Percentiles rank a stretch among this genome's conserved stretches.
These are phyloP conservation scores for Xanthoceras sorbifolium DNA, from an alignment of 345 rosid species.

Conservation along the genomic window DNA sequence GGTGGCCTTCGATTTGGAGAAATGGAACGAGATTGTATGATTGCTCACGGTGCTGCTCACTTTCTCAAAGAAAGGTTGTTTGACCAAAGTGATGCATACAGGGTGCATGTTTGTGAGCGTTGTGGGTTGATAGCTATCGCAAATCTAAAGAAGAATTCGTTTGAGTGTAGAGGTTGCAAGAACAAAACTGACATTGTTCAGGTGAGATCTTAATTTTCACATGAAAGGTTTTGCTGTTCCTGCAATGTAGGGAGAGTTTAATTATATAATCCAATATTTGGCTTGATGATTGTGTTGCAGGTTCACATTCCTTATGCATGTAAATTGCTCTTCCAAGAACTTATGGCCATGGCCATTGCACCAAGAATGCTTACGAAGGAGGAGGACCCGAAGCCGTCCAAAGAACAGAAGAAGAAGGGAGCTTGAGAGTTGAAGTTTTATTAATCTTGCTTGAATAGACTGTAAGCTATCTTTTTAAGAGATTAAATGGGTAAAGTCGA, in stretches of 20 bases:
- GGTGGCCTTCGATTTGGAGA: slow-evolving; percentile 98
- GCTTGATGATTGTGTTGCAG: slow-evolving; percentile 32
- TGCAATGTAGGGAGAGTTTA: not conserved
- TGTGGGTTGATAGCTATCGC: slow-evolving; percentile 97
- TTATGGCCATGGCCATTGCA: slow-evolving; percentile 99
- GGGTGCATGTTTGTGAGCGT: slow-evolving; percentile 87
- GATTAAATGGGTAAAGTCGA: too few relatives aligned
- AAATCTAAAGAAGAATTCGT: slow-evolving; percentile 83
- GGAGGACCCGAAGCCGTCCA: slow-evolving; percentile 29
- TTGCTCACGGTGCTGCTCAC: slow-evolving; percentile 95
- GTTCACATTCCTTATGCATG: slow-evolving; percentile 95
- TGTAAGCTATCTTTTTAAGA: too few relatives aligned
- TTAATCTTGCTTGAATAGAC: too few relatives aligned
- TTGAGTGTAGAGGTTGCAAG: slow-evolving; percentile 98
- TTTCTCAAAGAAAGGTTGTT: slow-evolving; percentile 93
- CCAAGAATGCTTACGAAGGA: slow-evolving; percentile 92
- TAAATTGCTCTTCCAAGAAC: slow-evolving; percentile 94
- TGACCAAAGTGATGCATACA: slow-evolving; percentile 96
- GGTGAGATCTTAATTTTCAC: slow-evolving; percentile 34
- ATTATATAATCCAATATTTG: not conserved
- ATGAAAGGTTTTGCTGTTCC: not conserved
- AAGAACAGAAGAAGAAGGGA: slow-evolving; percentile 67
- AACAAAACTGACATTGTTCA: slow-evolving; percentile 92
- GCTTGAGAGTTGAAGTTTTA: too few relatives aligned
- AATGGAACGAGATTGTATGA: slow-evolving; percentile 98